Evolutionary conservation across 2,329 filamentous ascomycete genomes (phyloP).

Genomic region (Colletotrichum eremochloae): DNA sequence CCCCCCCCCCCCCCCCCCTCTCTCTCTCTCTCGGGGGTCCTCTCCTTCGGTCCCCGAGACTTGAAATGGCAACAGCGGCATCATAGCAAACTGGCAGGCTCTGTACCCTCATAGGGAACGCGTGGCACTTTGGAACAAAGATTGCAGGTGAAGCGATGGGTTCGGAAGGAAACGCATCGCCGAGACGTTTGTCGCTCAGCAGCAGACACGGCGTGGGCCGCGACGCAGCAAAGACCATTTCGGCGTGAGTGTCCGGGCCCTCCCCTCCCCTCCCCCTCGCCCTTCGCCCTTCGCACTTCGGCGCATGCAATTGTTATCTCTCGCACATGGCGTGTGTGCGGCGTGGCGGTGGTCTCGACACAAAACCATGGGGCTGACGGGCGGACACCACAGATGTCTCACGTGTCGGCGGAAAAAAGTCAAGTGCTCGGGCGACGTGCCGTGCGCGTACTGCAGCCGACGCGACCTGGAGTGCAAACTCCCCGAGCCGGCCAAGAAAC

Average conservation of each 20-base stretch:
- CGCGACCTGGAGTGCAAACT: constrained; percentile 30
- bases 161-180: background rate
- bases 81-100: too few species aligned
- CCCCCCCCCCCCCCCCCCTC: background rate
- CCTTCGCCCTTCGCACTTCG: too few species aligned
- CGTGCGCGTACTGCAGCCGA: constrained; percentile 40
- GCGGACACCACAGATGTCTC: constrained; percentile 31
- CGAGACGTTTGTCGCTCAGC: background rate
- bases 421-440: constrained; percentile 39
- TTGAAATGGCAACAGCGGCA: background rate
- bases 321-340: too few species aligned
- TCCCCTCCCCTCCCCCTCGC: background rate
- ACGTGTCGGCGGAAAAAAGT: constrained; percentile 41
- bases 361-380: too few species aligned
- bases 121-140: too few species aligned
- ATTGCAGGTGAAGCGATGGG: too few species aligned
- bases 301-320: background rate
- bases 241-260: constrained; percentile 36
- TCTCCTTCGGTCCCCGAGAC: background rate
- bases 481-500: constrained; percentile 36
- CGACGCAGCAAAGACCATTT: constrained; percentile 33
- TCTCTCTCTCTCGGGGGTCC: background rate
- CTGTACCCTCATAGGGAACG: too few species aligned
- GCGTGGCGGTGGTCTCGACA: too few species aligned
- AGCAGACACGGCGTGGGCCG: constrained; percentile 16